A percentile compares a stretch with the other conserved stretches of the same genome.
Evolutionary conservation across 768 basidiomycete species (phyloP).

Genomic region (Leccinum pellstonianum): DNA sequence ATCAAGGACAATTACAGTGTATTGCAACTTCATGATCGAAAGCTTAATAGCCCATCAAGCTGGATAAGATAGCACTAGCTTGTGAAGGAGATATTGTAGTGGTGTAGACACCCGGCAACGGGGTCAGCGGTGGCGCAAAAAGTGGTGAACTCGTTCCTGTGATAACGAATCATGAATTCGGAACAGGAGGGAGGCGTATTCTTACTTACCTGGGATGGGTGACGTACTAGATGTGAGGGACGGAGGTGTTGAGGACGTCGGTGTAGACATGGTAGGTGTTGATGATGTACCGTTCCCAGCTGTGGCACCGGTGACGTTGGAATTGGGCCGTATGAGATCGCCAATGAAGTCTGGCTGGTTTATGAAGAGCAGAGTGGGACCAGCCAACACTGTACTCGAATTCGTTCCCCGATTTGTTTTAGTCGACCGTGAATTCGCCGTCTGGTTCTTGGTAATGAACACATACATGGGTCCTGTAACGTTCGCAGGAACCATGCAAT

Average conservation of each 20-base stretch:
- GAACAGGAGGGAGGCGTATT: background rate
- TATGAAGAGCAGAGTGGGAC: constrained; percentile 69
- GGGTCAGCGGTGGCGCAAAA: constrained; percentile 8
- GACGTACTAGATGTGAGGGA: background rate
- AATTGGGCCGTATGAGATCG: constrained; percentile 40
- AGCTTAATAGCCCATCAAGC: constrained; percentile 25
- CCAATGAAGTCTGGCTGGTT: constrained; percentile 51
- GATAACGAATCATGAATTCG: constrained; percentile 1
- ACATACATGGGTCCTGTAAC: constrained; percentile 76
- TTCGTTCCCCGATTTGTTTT: constrained; percentile 43
- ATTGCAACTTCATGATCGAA: background rate
- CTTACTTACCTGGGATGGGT: background rate
- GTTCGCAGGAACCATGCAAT: constrained; percentile 63
- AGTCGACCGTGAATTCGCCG: constrained; percentile 52
- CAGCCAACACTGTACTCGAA: constrained; percentile 50
- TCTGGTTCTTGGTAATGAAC: constrained; percentile 61
- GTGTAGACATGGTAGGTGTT: constrained; percentile 2
- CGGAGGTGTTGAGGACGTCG: background rate
- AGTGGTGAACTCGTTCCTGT: constrained; percentile 20
- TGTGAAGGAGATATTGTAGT: constrained; percentile 24
- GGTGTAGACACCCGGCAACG: constrained; percentile 6
- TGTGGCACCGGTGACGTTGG: constrained; percentile 5
- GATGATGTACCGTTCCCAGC: background rate
- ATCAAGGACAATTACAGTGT: constrained; percentile 3
- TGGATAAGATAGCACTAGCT: constrained; percentile 33